A percentile compares a stretch with the other conserved stretches of the same genome.
phyloP scores from a whole-genome alignment of 805 yeast genomes.

The Saccharomycopsis microspora region DNA sequence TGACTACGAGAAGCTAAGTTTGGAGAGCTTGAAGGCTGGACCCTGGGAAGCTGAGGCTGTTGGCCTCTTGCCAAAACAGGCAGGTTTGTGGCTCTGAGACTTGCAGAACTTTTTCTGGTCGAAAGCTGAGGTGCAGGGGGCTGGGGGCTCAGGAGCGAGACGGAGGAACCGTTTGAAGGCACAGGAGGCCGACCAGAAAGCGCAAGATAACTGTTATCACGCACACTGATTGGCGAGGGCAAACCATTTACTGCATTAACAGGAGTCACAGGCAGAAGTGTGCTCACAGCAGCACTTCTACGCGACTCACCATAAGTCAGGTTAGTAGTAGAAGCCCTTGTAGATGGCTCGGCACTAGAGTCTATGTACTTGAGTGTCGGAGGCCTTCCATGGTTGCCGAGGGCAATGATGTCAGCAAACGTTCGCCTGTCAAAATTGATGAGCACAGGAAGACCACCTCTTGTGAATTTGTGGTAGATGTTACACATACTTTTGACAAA shows the following conservation, averaged over 20 bases:
- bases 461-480: constrained; percentile 42
- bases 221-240: constrained; percentile 4
- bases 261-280: constrained; percentile 3
- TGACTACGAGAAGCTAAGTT: too few relatives aligned
- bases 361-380: constrained; percentile 5
- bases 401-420: constrained; percentile 19
- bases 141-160: too few relatives aligned
- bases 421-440: constrained; percentile 37
- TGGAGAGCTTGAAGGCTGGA: too few relatives aligned
- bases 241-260: neutral
- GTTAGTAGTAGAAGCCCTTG: constrained; percentile 6
- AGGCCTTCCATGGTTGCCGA: constrained; percentile 13
- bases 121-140: too few relatives aligned
- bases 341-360: too few relatives aligned
- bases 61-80: too few relatives aligned
- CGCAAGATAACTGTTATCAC: constrained; percentile 7
- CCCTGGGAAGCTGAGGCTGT: too few relatives aligned
- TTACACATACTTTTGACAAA: constrained; percentile 44
- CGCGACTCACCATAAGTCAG: constrained; percentile 1
- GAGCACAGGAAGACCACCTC: constrained; percentile 42
- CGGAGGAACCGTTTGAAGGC: neutral
- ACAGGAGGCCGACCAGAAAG: constrained; percentile 6
- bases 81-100: too few relatives aligned
- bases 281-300: too few relatives aligned
- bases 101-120: too few relatives aligned